phyloP scores from a whole-genome alignment of 169 alveolate species.

The Besnoitia besnoiti region DNA sequence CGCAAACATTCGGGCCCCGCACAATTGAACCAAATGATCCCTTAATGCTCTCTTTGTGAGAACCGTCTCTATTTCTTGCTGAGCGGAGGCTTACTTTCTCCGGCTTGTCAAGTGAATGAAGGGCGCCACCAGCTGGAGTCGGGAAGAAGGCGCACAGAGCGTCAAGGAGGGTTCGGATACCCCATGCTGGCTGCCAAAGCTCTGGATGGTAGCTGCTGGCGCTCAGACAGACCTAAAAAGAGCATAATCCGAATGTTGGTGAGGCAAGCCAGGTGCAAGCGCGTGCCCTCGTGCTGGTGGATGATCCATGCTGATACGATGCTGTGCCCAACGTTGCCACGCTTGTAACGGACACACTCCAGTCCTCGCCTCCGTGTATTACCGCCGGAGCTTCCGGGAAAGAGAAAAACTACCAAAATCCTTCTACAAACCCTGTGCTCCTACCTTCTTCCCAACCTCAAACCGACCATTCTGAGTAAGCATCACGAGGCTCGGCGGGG shows the following conservation, averaged over 20 bases:
- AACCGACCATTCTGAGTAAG: slow-evolving; percentile 92
- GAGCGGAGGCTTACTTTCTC: slow-evolving; percentile 46
- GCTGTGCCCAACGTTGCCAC: too few species aligned
- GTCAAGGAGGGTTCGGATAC: slow-evolving; percentile 87
- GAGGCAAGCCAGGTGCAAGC: too few species aligned
- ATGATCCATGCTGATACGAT: too few species aligned
- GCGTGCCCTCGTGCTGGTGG: too few species aligned
- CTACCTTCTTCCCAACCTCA: slow-evolving; percentile 84
- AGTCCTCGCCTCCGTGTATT: too few species aligned
- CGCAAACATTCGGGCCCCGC: background rate
- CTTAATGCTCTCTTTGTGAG: background rate
- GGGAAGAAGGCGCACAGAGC: slow-evolving; percentile 91
- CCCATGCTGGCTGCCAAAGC: slow-evolving; percentile 95
- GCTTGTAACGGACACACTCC: background rate
- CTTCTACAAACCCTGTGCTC: slow-evolving; percentile 1
- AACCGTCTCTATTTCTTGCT: background rate
- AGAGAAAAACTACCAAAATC: background rate
- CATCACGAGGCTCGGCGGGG: slow-evolving; percentile 91
- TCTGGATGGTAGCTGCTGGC: slow-evolving; percentile 90
- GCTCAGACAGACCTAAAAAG: slow-evolving; percentile 82
- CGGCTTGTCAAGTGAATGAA: slow-evolving; percentile 67
- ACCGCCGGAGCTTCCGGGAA: too few species aligned
- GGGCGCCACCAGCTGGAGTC: slow-evolving; percentile 79
- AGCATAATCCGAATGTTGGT: background rate
- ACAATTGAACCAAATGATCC: background rate